Evolutionary conservation across 345 rosid genomes (phyloP).

Genomic region (Salix purpurea): DNA sequence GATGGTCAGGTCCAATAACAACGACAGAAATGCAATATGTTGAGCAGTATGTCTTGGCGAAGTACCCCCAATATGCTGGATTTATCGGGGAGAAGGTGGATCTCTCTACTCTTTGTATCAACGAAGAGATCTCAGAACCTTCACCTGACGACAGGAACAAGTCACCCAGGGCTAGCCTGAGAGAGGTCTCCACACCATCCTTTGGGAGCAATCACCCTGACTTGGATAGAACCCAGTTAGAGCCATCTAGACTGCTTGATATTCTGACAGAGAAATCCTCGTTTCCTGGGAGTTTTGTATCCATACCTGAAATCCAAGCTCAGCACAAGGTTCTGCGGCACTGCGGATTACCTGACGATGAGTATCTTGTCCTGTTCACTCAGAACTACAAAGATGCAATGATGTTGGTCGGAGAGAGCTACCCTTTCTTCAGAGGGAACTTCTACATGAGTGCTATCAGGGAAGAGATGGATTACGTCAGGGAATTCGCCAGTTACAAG

Average conservation of each 20-base stretch:
- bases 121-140: conserved; percentile 42
- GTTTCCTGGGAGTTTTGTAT: conserved; percentile 63
- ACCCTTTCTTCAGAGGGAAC: conserved; percentile 65
- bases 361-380: conserved; percentile 63
- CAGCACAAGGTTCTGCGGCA: conserved; percentile 54
- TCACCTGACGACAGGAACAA: conserved; percentile 33
- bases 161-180: conserved; percentile 33
- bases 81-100: conserved; percentile 46
- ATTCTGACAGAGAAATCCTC: conserved; percentile 62
- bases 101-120: conserved; percentile 51
- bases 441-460: conserved; percentile 48
- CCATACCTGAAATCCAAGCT: conserved; percentile 70
- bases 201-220: conserved; percentile 40
- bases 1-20: conserved; percentile 77
- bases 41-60: conserved; percentile 58
- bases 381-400: conserved; percentile 60
- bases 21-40: conserved; percentile 67
- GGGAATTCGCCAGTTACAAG: conserved; percentile 58
- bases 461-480: conserved; percentile 41
- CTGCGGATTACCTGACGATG: conserved; percentile 53
- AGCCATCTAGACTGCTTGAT: conserved; percentile 60
- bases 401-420: conserved; percentile 71
- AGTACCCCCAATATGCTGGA: conserved; percentile 65
- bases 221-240: conserved; percentile 50
- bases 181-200: conserved; percentile 38